Conservation (phyloP, 2,329 filamentous ascomycete genomes). For the Pseudogymnoascus sp. region DNA sequence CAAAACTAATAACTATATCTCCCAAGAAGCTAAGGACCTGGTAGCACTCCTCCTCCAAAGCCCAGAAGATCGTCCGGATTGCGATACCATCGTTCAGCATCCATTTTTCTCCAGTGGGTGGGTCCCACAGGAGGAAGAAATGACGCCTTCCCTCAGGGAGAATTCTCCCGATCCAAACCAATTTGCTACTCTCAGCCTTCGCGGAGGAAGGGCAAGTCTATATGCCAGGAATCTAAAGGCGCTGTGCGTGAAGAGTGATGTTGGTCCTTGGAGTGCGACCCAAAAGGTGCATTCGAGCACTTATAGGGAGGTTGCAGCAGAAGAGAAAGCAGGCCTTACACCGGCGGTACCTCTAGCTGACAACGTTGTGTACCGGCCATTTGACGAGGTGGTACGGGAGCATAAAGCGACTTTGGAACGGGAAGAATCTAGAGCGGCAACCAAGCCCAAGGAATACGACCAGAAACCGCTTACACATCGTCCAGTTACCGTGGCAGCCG, state of each 20-base stretch:
- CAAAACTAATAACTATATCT: conserved; percentile 63
- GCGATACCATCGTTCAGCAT: conserved; percentile 73
- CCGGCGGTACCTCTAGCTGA: conserved; percentile 57
- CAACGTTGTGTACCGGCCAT: conserved; percentile 58
- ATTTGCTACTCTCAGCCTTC: conserved; percentile 44
- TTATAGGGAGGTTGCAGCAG: conserved; percentile 62
- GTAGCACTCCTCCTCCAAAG: conserved; percentile 71
- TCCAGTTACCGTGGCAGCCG: neutral
- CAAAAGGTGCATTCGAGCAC: conserved; percentile 43
- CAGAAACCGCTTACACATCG: neutral
- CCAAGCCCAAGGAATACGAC: neutral
- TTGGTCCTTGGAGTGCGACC: conserved; percentile 48
- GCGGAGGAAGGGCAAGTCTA: conserved; percentile 35
- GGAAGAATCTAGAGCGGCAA: neutral
- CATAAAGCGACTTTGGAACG: conserved; percentile 31
- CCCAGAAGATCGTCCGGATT: conserved; percentile 66
- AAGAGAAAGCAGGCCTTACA: conserved; percentile 60
- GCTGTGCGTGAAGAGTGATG: conserved; percentile 52
- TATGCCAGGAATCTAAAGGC: conserved; percentile 47
- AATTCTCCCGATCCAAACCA: conserved; percentile 50
- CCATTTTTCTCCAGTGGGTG: conserved; percentile 73
- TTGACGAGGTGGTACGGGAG: conserved; percentile 54
- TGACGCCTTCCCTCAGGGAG: conserved; percentile 53
- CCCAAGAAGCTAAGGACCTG: conserved; percentile 68
- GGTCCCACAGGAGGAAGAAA: conserved; percentile 58